Evolutionary conservation across 2,329 filamentous ascomycete genomes (phyloP), one percentile per base, ranked within the genome.

Genomic region (Aplosporella prunicola): DNA sequence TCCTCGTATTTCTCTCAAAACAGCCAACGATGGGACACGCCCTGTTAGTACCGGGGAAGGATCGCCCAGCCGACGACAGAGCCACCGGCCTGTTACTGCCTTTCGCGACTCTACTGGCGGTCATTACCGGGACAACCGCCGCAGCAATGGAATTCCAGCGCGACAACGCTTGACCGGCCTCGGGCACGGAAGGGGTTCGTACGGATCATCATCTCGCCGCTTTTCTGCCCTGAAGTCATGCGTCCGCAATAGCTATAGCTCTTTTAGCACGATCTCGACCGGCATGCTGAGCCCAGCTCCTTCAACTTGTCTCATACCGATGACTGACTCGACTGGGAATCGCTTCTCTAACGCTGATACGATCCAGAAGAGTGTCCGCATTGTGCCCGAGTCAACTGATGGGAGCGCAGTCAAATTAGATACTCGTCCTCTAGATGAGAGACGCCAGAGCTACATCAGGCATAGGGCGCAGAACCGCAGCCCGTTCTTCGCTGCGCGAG

Each of bases 371-470:
- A 40, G 38, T 17, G 38, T 67, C 18, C 56, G 63, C 1, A 43
- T 64, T 8, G 60, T 67, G 3, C 43, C 50, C 16, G 35, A 48
- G 41, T 43, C 15, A 46, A 26, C 18, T 11, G 17, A 33, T 3
- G n/a, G n/a, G n/a, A n/a, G n/a, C n/a, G n/a, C n/a, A n/a, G n/a
- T n/a, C n/a, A n/a, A n/a, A n/a, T n/a, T n/a, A n/a, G 63, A 66
- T 39, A 48, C 48, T 5, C 50, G 62, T 5, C 51, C 59, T 1
- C 39, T 64, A 5, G 51, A 60, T 24, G 60, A 64, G 20, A 63
- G 61, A 40, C 56, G 64, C 5, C 52, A 57, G 34, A 64, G 59
- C 10, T 66, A 60, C 45, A 60, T 66, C 28, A 49, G 56, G 11
- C 61, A 66, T 39, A 56, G 64, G 23, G 58, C 58, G 2, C 57